Conservation (phyloP, 2,329 filamentous ascomycete species). For the Epichloe hybrida region DNA sequence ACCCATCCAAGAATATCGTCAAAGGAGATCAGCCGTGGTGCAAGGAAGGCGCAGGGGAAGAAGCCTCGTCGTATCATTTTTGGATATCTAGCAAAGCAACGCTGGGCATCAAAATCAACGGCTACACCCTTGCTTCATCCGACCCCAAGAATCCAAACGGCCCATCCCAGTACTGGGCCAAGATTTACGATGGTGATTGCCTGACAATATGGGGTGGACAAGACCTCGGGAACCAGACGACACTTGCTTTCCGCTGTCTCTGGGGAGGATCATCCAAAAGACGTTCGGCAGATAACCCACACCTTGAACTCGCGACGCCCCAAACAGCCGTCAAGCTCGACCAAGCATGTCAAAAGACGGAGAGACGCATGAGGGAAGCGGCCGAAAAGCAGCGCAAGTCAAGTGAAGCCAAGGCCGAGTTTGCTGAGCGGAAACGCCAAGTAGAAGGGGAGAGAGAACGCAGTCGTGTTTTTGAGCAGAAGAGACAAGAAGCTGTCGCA, state of each 20-base stretch:
- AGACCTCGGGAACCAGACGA: conserved; percentile 26
- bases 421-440: conserved; percentile 25
- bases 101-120: conserved; percentile 65
- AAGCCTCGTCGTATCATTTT: conserved; percentile 48
- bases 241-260: conserved; percentile 37
- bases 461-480: conserved; percentile 35
- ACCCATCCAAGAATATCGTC: conserved; percentile 40
- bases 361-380: conserved; percentile 28
- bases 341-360: conserved; percentile 29
- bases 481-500: conserved; percentile 31
- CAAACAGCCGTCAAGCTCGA: conserved; percentile 33
- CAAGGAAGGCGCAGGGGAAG: conserved; percentile 15
- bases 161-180: conserved; percentile 49
- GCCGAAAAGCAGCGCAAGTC: conserved; percentile 27
- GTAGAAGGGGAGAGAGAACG: conserved; percentile 36
- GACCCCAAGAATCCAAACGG: conserved; percentile 39
- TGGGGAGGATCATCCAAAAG: conserved; percentile 40
- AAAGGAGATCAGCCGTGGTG: conserved; percentile 37
- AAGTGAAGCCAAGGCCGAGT: conserved; percentile 31
- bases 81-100: conserved; percentile 70
- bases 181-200: conserved; percentile 62
- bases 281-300: conserved; percentile 16
- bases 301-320: conserved; percentile 23
- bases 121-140: conserved; percentile 45
- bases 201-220: conserved; percentile 55